Percentiles rank a stretch among this genome's conserved stretches.
These are phyloP conservation scores for Salix exigua DNA, from an alignment of 345 rosid species.

Conservation along the genomic window DNA sequence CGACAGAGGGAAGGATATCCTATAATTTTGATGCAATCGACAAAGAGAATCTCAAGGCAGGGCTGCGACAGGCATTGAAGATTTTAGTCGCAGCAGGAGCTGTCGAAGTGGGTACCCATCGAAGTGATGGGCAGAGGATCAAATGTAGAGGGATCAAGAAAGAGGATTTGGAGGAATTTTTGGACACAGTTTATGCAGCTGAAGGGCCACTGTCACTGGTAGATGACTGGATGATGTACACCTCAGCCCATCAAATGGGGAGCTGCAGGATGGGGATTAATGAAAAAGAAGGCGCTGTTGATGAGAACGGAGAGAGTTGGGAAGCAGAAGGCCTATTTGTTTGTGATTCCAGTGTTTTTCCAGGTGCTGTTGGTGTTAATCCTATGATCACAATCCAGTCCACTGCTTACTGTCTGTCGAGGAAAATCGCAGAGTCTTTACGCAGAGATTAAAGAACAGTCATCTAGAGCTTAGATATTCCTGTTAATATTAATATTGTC, in stretches of 20 bases:
- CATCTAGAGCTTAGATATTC: neutral
- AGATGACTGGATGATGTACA: conserved; percentile 37
- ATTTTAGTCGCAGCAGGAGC: conserved; percentile 71
- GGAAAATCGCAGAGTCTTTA: conserved; percentile 18
- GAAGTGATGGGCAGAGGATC: conserved; percentile 57
- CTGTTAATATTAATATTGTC: neutral
- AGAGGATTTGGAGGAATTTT: conserved; percentile 45
- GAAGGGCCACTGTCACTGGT: conserved; percentile 32
- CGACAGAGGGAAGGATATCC: conserved; percentile 39
- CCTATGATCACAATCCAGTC: conserved; percentile 72
- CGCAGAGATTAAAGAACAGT: neutral
- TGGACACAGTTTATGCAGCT: conserved; percentile 33
- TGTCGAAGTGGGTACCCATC: conserved; percentile 56
- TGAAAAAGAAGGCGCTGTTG: conserved; percentile 53
- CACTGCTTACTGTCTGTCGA: conserved; percentile 45
- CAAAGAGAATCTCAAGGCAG: conserved; percentile 40
- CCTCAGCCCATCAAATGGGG: conserved; percentile 70
- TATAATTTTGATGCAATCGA: conserved; percentile 34
- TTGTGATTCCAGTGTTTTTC: conserved; percentile 62
- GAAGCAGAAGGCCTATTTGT: conserved; percentile 61
- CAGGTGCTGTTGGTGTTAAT: conserved; percentile 59
- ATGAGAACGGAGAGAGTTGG: conserved; percentile 62
- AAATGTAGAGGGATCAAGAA: conserved; percentile 37
- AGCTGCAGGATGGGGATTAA: conserved; percentile 60
- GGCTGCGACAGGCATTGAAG: conserved; percentile 44